phyloP scores from a whole-genome alignment of 2,329 filamentous ascomycete species.

The Curvularia sp. region DNA sequence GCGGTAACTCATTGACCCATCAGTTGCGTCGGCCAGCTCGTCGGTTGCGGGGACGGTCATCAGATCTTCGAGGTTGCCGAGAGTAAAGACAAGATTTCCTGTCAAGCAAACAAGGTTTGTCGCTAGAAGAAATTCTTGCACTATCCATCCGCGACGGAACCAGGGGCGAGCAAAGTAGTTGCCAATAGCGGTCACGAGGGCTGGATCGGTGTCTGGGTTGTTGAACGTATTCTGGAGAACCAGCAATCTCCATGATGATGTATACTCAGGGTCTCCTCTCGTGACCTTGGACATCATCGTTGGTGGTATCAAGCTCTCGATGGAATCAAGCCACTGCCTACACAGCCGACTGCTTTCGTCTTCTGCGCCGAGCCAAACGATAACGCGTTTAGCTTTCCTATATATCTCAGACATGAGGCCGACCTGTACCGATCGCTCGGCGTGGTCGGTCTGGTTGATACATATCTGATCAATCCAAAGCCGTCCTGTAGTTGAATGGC shows the following conservation, averaged over 20 bases:
- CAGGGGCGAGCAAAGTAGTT: slow-evolving; percentile 16
- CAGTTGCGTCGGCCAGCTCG: too few relatives aligned
- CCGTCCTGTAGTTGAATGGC: slow-evolving; percentile 14
- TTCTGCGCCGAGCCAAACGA: slow-evolving; percentile 30
- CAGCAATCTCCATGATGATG: neutral
- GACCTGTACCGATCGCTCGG: slow-evolving; percentile 45
- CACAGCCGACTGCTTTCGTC: slow-evolving; percentile 13
- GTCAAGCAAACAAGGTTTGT: slow-evolving; percentile 11
- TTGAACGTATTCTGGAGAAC: neutral
- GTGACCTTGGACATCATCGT: neutral
- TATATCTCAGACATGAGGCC: slow-evolving; percentile 49
- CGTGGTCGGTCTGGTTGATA: slow-evolving; percentile 45
- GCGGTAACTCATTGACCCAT: too few relatives aligned
- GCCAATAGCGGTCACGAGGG: slow-evolving; percentile 11
- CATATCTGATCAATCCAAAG: slow-evolving; percentile 21
- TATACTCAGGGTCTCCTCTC: neutral
- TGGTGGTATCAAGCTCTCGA: slow-evolving; percentile 11
- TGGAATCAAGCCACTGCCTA: slow-evolving; percentile 16
- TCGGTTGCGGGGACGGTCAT: too few relatives aligned
- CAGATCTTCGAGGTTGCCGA: too few relatives aligned
- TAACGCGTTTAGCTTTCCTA: slow-evolving; percentile 23
- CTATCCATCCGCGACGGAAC: slow-evolving; percentile 25
- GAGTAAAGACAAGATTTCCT: too few relatives aligned
- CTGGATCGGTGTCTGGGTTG: neutral
- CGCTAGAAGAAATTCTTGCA: slow-evolving; percentile 24